Base-by-base conservation (phyloP, 2,329 filamentous ascomycete species). In the Xylariaceae sp. region DNA sequence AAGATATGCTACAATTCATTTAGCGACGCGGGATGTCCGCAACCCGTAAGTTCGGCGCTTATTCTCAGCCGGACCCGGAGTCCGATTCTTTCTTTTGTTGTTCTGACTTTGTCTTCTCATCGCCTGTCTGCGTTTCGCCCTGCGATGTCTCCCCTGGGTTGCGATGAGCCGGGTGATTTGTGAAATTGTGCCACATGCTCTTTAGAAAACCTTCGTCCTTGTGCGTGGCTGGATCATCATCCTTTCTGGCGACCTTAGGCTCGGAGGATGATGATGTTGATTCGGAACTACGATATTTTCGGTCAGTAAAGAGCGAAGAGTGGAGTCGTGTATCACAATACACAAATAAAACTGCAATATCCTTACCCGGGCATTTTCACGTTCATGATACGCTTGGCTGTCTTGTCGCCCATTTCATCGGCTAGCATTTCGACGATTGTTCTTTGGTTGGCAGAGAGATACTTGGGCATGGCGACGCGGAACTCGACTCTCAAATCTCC, bases 401-500 rank as follows among this genome's bases (percentile, higher is more conserved):
- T 90, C 76, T 92, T 91, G 72, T 99, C 94, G 38, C 83, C 87
- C 84, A 99, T 88, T 75, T 99, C 94, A 64, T 99, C 92, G 6
- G 94, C 94, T 59, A 99, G 82, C 83, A 97, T 93, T 75, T 99
- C 94, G 42, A 96, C 75, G 53, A 99, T 88, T 1, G 90, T 95
- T 48, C 94, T 82, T 75, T 99, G 92, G 73, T 96, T 97, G 42
- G 88, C 82, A 49, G 82, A 90, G 59, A 99, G 78, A 65, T 93
- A 97, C 74, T 96, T 97, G 42, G 94, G 94, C 90, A 97, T 96
- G 49, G 82, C 77, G 42, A 99, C 89, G 70, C 90, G 90, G 80
- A 96, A 99, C 70, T 99, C 93, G 6, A 99, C 91, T 68, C 84
- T 87, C 54, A 99, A 74, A 66, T 99, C 94, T 58, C 94, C 94